Evolutionary conservation across 2,329 filamentous ascomycete genomes (phyloP).

Genomic region (Waltergamsia citrina): DNA sequence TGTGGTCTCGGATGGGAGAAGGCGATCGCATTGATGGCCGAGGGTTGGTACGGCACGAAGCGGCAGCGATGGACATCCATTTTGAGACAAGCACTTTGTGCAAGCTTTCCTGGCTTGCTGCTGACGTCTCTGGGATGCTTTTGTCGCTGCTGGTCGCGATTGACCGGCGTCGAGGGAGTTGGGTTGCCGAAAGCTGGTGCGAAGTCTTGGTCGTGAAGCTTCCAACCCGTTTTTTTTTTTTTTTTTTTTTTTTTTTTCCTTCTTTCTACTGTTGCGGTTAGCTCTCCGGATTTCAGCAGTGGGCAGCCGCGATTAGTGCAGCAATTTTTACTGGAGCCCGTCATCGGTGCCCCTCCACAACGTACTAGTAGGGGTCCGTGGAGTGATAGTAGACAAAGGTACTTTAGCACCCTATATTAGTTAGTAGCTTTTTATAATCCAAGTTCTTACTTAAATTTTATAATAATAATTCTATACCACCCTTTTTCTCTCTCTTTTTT

Average conservation of each 20-base stretch:
- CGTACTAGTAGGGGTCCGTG: too few relatives aligned
- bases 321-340: too few relatives aligned
- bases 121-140: too few relatives aligned
- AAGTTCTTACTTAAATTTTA: too few relatives aligned
- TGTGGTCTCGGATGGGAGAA: conserved; percentile 67
- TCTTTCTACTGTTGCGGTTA: neutral
- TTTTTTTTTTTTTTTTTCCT: conserved; percentile 1
- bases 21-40: conserved; percentile 87
- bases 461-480: neutral
- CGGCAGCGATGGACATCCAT: conserved; percentile 98
- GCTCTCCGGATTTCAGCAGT: neutral
- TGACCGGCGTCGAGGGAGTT: too few relatives aligned
- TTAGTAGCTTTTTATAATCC: neutral
- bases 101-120: too few relatives aligned
- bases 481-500: neutral
- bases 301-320: too few relatives aligned
- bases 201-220: too few relatives aligned
- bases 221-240: too few relatives aligned
- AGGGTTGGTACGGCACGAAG: conserved; percentile 86
- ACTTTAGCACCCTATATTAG: neutral
- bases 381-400: neutral
- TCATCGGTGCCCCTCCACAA: too few relatives aligned
- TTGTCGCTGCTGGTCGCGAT: too few relatives aligned
- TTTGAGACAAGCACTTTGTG: conserved; percentile 5
- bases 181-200: too few relatives aligned